Percentiles rank a stretch among this genome's conserved stretches.
These are phyloP conservation scores for Rhizopogon roseolus DNA, from an alignment of 768 basidiomycete genomes.

Conservation along the genomic window DNA sequence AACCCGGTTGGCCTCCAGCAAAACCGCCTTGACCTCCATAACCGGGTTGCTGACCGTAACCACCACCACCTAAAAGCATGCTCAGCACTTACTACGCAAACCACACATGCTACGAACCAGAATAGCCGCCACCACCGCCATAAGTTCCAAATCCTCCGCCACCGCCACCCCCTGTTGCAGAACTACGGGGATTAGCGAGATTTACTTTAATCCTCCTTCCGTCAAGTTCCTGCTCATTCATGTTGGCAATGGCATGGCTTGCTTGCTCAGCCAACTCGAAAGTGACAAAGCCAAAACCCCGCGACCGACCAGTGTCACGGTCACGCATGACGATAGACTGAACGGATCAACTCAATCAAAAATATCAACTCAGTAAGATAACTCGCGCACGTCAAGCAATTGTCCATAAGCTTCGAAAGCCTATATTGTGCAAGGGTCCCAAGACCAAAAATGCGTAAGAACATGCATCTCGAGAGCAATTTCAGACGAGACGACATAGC, in stretches of 20 bases:
- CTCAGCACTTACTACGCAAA: conserved; percentile 8
- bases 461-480: conserved; percentile 25
- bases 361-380: conserved; percentile 15
- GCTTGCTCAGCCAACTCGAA: conserved; percentile 62
- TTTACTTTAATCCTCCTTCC: conserved; percentile 90
- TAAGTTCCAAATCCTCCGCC: conserved; percentile 23
- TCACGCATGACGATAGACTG: conserved; percentile 99
- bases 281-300: conserved; percentile 97
- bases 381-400: conserved; percentile 86
- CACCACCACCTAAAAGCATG: conserved; percentile 19
- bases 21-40: conserved; percentile 19
- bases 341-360: conserved; percentile 28
- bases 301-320: conserved; percentile 94
- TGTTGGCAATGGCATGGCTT: conserved; percentile 61
- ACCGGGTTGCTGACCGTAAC: conserved; percentile 21
- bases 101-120: conserved; percentile 15
- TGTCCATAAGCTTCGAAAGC: conserved; percentile 80
- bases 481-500: conserved; percentile 43
- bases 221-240: conserved; percentile 93
- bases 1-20: conserved; percentile 24
- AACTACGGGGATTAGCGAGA: conserved; percentile 65
- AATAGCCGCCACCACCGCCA: conserved; percentile 29
- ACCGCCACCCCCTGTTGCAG: conserved; percentile 47
- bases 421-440: conserved; percentile 36
- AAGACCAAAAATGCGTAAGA: conserved; percentile 25